A percentile compares a stretch with the other conserved stretches of the same genome.
These are phyloP conservation scores for Celoporthe dispersa DNA, from an alignment of 2,329 filamentous ascomycete genomes.

Conservation along the genomic window DNA sequence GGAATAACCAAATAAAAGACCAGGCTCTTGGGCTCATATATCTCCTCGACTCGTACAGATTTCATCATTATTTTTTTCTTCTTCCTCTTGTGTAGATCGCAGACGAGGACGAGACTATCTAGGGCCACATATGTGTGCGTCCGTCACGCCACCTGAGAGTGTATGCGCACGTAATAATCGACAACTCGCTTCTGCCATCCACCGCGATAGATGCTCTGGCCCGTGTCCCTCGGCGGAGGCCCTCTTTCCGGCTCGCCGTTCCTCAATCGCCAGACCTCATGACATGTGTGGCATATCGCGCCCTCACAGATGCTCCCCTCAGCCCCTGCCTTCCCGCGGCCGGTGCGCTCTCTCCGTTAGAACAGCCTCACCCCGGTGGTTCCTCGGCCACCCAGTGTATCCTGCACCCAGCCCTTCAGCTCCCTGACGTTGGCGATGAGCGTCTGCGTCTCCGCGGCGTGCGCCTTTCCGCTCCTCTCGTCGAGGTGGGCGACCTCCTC, in stretches of 20 bases:
- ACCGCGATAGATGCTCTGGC: not conserved
- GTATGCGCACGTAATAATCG: not conserved
- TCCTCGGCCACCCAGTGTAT: not conserved
- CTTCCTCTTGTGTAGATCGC: not conserved
- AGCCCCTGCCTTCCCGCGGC: not conserved
- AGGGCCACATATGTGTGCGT: not conserved
- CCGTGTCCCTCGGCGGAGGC: not conserved
- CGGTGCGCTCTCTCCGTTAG: not conserved
- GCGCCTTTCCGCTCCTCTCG: conserved; percentile 3
- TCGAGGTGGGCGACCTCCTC: conserved; percentile 21
- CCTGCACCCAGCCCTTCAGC: conserved; percentile 14
- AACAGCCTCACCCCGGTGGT: conserved; percentile 1
- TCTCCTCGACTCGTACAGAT: not conserved
- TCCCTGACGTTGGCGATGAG: conserved; percentile 8
- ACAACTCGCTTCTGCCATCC: not conserved
- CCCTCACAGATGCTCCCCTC: not conserved
- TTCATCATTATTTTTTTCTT: not conserved
- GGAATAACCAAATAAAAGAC: not conserved
- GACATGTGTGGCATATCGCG: not conserved
- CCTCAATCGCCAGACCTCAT: not conserved
- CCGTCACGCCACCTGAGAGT: not conserved
- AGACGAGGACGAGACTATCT: not conserved
- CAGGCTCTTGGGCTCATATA: not conserved
- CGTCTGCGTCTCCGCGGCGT: conserved; percentile 5
- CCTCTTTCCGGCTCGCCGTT: not conserved